Conservation (phyloP, 768 basidiomycete species). For the Termitomyces sp. region DNA sequence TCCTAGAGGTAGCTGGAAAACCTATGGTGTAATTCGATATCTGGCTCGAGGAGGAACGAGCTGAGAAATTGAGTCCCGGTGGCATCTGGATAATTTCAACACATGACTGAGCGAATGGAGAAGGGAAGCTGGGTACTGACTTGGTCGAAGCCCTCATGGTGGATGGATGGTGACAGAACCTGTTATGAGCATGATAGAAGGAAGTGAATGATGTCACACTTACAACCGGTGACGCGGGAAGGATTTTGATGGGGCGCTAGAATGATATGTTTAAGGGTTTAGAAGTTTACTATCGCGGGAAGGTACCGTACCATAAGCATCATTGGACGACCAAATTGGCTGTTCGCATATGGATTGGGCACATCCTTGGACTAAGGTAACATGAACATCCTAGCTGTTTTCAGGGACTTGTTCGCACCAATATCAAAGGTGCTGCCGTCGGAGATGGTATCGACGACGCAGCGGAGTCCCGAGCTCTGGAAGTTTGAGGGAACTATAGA, state of each 20-base stretch:
- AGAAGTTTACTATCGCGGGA: background rate
- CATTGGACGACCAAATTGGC: conserved; percentile 1
- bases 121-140: background rate
- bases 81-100: conserved; percentile 1
- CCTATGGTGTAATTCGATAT: background rate
- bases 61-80: conserved; percentile 5
- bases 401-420: background rate
- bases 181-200: background rate
- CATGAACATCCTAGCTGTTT: background rate
- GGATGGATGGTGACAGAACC: background rate
- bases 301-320: conserved; percentile 2
- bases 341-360: background rate
- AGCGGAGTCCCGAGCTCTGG: background rate
- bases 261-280: background rate
- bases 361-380: background rate
- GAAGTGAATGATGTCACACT: background rate
- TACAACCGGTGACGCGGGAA: conserved; percentile 5
- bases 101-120: background rate
- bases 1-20: background rate
- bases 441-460: conserved; percentile 4
- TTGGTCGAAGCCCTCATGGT: background rate
- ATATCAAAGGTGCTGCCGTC: background rate
- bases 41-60: background rate
- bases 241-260: conserved; percentile 3
- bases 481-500: background rate